Base-by-base conservation (phyloP, 2,329 filamentous ascomycete species). In the Botrytis elliptica region DNA sequence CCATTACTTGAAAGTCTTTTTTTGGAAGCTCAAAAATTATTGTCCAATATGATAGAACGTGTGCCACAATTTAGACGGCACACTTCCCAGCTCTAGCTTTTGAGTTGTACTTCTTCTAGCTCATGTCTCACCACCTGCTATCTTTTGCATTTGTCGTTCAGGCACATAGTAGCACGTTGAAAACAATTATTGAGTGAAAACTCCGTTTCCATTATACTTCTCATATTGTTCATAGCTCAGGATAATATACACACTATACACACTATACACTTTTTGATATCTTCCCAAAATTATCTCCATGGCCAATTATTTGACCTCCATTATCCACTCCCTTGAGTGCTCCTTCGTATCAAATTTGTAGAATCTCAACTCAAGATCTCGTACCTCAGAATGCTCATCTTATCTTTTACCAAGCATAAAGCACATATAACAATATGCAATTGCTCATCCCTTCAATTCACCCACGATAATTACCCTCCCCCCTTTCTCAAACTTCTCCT, bases 31-130 rank as follows among this genome's bases (percentile, higher is more conserved):
- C n/a, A 7, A 16, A 29, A 55, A 9, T 3, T n/a, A 0, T 14
- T 52, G 6, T 14, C 7, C 52, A 8, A 29, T 1, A 29, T 3
- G n/a, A n/a, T 29, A 14, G 52, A 29, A 29, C 0, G 0, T 0
- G n/a, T n/a, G n/a, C n/a, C n/a, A n/a, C n/a, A n/a, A n/a, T n/a
- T n/a, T 29, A 1, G 14, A 16, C 14, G n/a, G 14, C n/a, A 55
- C 18, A 29, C 52, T 29, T 55, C n/a, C 3, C 4, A n/a, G 3
- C 3, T 18, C 0, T 18, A 55, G 52, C 5, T n/a, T 55, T 18
- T 4, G 5, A 29, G 25, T 16, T 29, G 14, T 29, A 14, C 25
- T 29, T n/a, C n/a, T 29, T 55, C 14, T 8, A 8, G 14, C 52
- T 55, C n/a, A 7, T 55, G 52, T 29, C 52, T 52, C 49, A 52